These are phyloP conservation scores for Pichia exigua DNA, from an alignment of 805 yeast species.

Conservation along the genomic window DNA sequence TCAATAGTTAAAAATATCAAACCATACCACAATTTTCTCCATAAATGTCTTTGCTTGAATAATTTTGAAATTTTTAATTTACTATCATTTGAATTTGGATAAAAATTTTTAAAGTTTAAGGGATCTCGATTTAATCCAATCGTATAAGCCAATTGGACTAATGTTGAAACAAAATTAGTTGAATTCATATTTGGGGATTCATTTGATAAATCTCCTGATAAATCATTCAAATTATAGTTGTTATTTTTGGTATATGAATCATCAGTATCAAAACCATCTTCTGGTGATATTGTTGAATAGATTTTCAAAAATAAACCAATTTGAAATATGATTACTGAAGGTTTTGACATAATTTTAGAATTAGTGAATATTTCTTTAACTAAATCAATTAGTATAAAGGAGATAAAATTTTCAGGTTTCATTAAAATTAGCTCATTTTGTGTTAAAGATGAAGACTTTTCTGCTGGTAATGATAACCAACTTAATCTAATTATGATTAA, in stretches of 20 bases:
- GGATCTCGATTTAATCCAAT: slow-evolving; percentile 46
- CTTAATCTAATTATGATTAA: slow-evolving; percentile 45
- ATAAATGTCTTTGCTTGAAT: slow-evolving; percentile 30
- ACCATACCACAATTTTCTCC: slow-evolving; percentile 35
- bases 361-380: slow-evolving; percentile 38
- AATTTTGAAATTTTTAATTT: slow-evolving; percentile 24
- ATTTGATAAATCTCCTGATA: slow-evolving; percentile 29
- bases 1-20: slow-evolving; percentile 28
- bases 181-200: slow-evolving; percentile 31
- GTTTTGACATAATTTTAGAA: slow-evolving; percentile 35
- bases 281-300: slow-evolving; percentile 51
- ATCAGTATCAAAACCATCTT: slow-evolving; percentile 40
- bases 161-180: slow-evolving; percentile 27
- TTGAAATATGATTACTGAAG: slow-evolving; percentile 47
- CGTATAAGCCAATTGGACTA: slow-evolving; percentile 38
- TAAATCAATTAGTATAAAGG: slow-evolving; percentile 36
- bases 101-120: slow-evolving; percentile 30
- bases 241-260: slow-evolving; percentile 31
- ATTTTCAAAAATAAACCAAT: slow-evolving; percentile 50
- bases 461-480: slow-evolving; percentile 47
- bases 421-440: slow-evolving; percentile 27
- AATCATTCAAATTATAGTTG: slow-evolving; percentile 24
- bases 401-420: slow-evolving; percentile 34
- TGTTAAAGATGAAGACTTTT: slow-evolving; percentile 25
- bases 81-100: slow-evolving; percentile 21